phyloP scores from a whole-genome alignment of 2,329 filamentous ascomycete genomes.

The Kalaharituber pfeilii region DNA sequence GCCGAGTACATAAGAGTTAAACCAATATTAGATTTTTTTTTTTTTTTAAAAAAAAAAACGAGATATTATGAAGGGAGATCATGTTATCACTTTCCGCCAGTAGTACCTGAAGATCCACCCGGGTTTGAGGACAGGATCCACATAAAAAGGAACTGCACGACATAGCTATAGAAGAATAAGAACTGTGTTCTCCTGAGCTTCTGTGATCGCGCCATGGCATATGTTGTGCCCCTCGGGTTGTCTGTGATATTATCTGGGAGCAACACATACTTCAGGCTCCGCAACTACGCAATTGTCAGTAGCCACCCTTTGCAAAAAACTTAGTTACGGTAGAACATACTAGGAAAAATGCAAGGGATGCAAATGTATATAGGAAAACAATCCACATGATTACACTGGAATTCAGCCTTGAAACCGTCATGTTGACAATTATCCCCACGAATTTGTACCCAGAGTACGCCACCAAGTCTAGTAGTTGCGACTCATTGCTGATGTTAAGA shows the following conservation, averaged over 20 bases:
- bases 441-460: constrained; percentile 99
- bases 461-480: constrained; percentile 79
- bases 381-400: constrained; percentile 74
- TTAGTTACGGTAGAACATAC: constrained; percentile 36
- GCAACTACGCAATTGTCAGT: constrained; percentile 42
- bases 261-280: constrained; percentile 87
- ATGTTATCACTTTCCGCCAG: too few species aligned
- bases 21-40: not conserved
- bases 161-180: constrained; percentile 82
- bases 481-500: constrained; percentile 81
- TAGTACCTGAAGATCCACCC: too few species aligned
- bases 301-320: not conserved
- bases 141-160: constrained; percentile 91
- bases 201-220: constrained; percentile 61
- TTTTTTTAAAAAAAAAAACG: not conserved
- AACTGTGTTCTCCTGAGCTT: constrained; percentile 80
- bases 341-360: constrained; percentile 88
- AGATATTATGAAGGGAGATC: too few species aligned
- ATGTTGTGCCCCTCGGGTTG: constrained; percentile 45
- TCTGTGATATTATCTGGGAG: constrained; percentile 63
- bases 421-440: constrained; percentile 82
- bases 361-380: constrained; percentile 78
- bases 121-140: constrained; percentile 42
- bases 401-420: constrained; percentile 62
- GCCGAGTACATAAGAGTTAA: too few species aligned